These are phyloP conservation scores for Ceratorhiza oryzae-sativae DNA, from an alignment of 1,284 basidiomycete species.

Conservation along the genomic window DNA sequence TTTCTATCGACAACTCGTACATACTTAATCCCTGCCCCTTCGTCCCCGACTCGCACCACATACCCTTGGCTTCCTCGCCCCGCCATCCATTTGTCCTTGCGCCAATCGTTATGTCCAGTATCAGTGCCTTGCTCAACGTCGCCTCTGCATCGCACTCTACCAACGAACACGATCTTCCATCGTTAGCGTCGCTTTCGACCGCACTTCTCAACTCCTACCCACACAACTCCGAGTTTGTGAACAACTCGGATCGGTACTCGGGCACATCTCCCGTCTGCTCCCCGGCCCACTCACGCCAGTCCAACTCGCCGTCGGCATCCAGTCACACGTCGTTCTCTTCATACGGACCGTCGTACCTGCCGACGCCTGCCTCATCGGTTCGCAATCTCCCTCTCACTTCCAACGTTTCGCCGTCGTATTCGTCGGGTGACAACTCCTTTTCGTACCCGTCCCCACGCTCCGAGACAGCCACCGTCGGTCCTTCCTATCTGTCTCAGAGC, in stretches of 20 bases:
- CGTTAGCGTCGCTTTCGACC: constrained; percentile 23
- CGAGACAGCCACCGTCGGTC: constrained; percentile 30
- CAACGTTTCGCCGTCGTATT: constrained; percentile 14
- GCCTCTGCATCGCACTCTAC: constrained; percentile 37
- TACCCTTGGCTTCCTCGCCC: constrained; percentile 14
- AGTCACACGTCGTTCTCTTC: constrained; percentile 5
- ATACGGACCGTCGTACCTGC: constrained; percentile 15
- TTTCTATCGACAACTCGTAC: constrained; percentile 25
- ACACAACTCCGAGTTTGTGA: not conserved
- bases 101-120: constrained; percentile 39
- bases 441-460: constrained; percentile 29
- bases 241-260: constrained; percentile 17
- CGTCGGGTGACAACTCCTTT: constrained; percentile 18
- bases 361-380: constrained; percentile 31
- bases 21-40: constrained; percentile 37
- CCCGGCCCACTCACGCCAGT: constrained; percentile 24
- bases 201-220: constrained; percentile 28
- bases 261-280: not conserved
- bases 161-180: constrained; percentile 35
- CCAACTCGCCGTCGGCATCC: constrained; percentile 16
- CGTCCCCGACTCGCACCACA: constrained; percentile 30
- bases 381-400: constrained; percentile 24
- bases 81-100: constrained; percentile 36
- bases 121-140: constrained; percentile 37
- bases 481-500: constrained; percentile 20